These are phyloP conservation scores for Ceratobasidium sp. DNA, from an alignment of 1,284 basidiomycete genomes.

Conservation along the genomic window DNA sequence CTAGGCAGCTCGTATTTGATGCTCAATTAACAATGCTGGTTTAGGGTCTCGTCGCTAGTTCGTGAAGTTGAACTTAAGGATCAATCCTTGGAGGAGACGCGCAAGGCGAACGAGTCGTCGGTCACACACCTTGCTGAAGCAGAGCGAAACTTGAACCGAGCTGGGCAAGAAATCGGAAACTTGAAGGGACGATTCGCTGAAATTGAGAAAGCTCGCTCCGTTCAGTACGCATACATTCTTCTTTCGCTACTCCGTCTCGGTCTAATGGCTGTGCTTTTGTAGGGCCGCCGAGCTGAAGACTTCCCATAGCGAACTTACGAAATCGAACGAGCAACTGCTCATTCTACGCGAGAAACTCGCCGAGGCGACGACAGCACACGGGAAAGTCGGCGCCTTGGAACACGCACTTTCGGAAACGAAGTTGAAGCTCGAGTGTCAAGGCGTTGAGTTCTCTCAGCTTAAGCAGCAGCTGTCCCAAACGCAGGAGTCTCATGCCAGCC, in stretches of 20 bases:
- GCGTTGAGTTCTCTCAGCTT: not conserved
- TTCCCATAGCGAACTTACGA: not conserved
- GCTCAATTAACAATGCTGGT: not conserved
- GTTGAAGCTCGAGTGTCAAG: not conserved
- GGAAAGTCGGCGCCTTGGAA: constrained; percentile 6
- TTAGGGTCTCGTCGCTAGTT: not conserved
- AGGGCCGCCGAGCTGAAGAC: not conserved
- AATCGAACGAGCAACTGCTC: not conserved
- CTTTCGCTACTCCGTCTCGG: not conserved
- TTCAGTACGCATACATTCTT: constrained; percentile 9
- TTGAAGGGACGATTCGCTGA: constrained; percentile 11
- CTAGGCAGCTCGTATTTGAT: not conserved
- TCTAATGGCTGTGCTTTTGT: not conserved
- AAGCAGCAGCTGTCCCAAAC: not conserved
- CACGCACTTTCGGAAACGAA: not conserved
- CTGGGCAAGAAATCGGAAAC: not conserved
- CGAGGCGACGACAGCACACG: not conserved
- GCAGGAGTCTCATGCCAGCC: not conserved
- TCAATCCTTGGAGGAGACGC: constrained; percentile 41
- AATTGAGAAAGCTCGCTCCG: not conserved
- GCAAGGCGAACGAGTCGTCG: constrained; percentile 45
- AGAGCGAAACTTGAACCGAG: not conserved
- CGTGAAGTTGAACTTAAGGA: constrained; percentile 1
- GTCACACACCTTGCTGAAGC: not conserved
- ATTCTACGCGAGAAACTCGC: constrained; percentile 1